Conservation (phyloP, 75 land plant genomes). For the Pinus tabuliformis region DNA sequence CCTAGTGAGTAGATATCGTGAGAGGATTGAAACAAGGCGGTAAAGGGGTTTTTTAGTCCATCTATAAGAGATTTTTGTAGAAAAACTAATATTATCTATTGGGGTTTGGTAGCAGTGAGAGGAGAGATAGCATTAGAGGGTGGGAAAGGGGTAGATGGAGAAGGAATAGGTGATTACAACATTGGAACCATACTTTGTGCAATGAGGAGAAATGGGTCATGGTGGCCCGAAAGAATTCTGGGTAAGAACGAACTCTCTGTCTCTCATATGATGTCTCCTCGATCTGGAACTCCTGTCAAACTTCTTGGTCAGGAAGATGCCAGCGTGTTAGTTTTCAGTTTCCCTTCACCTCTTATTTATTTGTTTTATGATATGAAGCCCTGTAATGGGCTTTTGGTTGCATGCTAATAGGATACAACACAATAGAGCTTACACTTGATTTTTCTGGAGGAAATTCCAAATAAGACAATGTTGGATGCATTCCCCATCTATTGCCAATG, state of each 20-base stretch:
- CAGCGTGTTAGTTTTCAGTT: constrained; percentile 66
- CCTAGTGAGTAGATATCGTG: no score
- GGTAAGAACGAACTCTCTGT: constrained; percentile 61
- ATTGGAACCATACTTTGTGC: constrained; percentile 91
- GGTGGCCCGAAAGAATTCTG: constrained; percentile 95
- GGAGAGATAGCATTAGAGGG: no score
- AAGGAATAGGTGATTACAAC: constrained; percentile 25
- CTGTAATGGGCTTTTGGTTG: no score
- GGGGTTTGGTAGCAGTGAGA: no score
- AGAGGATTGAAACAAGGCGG: not conserved
- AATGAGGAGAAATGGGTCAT: constrained; percentile 84
- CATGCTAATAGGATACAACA: no score
- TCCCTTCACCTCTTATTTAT: no score
- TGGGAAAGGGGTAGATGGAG: constrained; percentile 24
- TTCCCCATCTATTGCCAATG: no score
- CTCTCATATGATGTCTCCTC: constrained; percentile 76
- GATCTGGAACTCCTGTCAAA: constrained; percentile 93
- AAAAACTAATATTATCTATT: not conserved
- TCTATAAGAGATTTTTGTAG: not conserved
- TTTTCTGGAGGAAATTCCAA: no score
- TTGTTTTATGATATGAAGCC: not conserved
- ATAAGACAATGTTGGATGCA: no score
- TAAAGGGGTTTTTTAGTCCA: not conserved
- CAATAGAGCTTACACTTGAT: no score
- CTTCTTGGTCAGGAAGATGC: constrained; percentile 90